Evolutionary conservation across 768 basidiomycete species (phyloP).

Genomic region (Mycena vitilis): DNA sequence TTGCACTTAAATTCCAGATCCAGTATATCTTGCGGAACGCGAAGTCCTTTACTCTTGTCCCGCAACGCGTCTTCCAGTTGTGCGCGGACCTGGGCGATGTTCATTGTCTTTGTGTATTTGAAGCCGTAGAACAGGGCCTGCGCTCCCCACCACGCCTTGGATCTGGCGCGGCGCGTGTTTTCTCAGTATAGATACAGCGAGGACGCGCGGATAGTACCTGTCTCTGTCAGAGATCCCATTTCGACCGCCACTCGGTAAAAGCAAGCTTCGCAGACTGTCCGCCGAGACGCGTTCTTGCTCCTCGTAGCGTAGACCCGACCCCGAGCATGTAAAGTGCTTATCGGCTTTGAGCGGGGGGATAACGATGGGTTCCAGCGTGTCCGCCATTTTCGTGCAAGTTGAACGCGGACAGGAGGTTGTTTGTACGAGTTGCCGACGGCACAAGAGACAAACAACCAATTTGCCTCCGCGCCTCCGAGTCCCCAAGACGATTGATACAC

Average conservation of each 20-base stretch:
- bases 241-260: conserved; percentile 27
- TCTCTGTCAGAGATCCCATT: conserved; percentile 34
- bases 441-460: background rate
- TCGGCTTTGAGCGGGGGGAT: conserved; percentile 29
- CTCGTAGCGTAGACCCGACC: conserved; percentile 31
- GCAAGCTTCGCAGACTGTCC: conserved; percentile 26
- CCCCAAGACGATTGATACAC: no score
- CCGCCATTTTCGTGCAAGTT: conserved; percentile 3
- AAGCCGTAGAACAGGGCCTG: conserved; percentile 34
- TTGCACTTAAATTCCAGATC: conserved; percentile 33
- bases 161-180: conserved; percentile 1
- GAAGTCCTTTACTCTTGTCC: conserved; percentile 28
- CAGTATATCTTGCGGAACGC: conserved; percentile 32
- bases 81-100: conserved; percentile 25
- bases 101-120: conserved; percentile 34
- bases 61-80: conserved; percentile 35
- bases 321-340: conserved; percentile 31
- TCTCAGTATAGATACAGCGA: background rate
- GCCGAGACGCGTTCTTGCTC: conserved; percentile 33
- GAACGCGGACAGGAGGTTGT: background rate
- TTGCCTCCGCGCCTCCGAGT: no score
- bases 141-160: conserved; percentile 35
- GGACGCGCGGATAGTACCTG: conserved; percentile 10
- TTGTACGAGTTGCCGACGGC: background rate
- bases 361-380: conserved; percentile 33